These are phyloP conservation scores for Cyclotella distinguenda DNA, from an alignment of 108 stramenopile genomes.

Conservation along the genomic window DNA sequence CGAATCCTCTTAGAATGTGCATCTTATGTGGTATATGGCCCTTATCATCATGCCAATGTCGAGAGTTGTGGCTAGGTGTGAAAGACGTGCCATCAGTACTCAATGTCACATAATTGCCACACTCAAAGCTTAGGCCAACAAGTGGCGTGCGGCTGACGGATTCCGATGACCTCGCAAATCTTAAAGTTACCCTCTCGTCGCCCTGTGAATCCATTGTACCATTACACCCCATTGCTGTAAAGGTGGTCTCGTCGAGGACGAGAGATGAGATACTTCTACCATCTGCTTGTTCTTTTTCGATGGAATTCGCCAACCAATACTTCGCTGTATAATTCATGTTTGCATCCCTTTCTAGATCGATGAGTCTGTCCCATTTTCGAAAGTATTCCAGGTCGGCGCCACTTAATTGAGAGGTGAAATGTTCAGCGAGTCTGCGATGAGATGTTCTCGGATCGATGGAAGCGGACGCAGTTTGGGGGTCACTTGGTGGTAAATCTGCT, in stretches of 20 bases:
- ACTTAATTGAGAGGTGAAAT: conserved; percentile 72
- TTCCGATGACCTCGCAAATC: conserved; percentile 40
- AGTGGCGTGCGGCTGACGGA: conserved; percentile 25
- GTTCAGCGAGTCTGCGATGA: conserved; percentile 57
- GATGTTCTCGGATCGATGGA: background rate
- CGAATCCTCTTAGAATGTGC: conserved; percentile 64
- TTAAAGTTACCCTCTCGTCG: conserved; percentile 28
- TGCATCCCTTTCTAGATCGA: conserved; percentile 79
- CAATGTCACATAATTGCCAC: conserved; percentile 57
- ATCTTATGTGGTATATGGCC: conserved; percentile 46
- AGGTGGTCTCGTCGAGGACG: conserved; percentile 40
- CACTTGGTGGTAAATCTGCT: conserved; percentile 29
- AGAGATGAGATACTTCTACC: conserved; percentile 71
- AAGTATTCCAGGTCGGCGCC: conserved; percentile 74
- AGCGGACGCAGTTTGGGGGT: background rate
- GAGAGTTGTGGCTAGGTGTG: background rate
- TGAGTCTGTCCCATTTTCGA: conserved; percentile 82
- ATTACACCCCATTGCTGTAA: conserved; percentile 9
- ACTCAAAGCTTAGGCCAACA: conserved; percentile 40
- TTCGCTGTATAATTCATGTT: conserved; percentile 25
- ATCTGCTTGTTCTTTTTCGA: conserved; percentile 53
- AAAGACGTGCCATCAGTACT: conserved; percentile 66
- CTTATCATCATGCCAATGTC: background rate
- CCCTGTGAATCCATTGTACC: background rate
- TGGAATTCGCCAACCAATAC: conserved; percentile 67